A percentile compares a stretch with the other conserved stretches of the same genome.
Conservation (phyloP, 2,329 filamentous ascomycete genomes). For the Alternaria gaisen region DNA sequence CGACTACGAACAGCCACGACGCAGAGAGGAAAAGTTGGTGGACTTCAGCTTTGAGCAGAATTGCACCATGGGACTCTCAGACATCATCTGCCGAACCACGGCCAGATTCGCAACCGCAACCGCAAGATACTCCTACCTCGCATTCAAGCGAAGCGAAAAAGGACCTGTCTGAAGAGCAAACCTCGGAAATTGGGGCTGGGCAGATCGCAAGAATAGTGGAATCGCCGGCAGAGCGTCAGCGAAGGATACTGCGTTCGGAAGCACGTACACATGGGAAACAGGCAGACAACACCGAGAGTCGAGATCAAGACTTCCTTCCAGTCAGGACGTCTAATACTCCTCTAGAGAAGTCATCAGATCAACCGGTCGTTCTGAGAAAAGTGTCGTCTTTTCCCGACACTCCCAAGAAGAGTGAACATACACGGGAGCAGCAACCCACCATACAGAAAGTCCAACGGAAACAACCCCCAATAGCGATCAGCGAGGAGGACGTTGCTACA, state of each 20-base stretch:
- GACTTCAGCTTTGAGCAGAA: background rate
- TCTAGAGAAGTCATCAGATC: background rate
- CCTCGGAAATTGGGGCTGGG: background rate
- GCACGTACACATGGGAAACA: background rate
- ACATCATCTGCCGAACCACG: slow-evolving; percentile 3
- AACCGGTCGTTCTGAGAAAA: background rate
- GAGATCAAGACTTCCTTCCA: background rate
- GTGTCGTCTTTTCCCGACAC: background rate
- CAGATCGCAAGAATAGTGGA: background rate
- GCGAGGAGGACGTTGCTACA: background rate
- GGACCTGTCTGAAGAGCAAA: slow-evolving; percentile 1
- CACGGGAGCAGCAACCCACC: background rate
- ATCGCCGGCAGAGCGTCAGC: background rate
- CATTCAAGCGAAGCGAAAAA: background rate
- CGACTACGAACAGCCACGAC: slow-evolving; percentile 5
- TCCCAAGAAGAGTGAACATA: background rate
- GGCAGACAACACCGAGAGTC: background rate
- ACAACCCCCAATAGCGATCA: background rate
- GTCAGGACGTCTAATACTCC: background rate
- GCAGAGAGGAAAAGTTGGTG: slow-evolving; percentile 11
- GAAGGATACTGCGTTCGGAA: background rate
- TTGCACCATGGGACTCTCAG: slow-evolving; percentile 2
- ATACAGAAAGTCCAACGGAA: background rate
- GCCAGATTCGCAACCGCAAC: background rate
- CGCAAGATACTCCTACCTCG: background rate